Conservation (phyloP, 495 filamentous ascomycete species). For the Penicillium verhagenii region DNA sequence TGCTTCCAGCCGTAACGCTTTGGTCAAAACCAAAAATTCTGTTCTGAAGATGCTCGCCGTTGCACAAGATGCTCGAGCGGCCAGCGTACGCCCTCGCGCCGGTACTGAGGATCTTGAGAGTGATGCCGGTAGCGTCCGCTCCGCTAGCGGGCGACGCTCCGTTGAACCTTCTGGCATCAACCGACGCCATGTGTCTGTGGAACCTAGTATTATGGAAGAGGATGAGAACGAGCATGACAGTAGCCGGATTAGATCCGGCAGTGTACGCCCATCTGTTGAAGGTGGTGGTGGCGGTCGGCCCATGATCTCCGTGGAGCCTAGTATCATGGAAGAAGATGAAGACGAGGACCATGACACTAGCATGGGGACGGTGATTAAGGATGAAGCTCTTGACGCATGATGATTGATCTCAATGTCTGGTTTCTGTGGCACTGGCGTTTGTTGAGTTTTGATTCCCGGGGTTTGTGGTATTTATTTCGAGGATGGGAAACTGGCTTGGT, state of each 20-base stretch:
- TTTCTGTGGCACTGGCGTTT: constrained; percentile 1
- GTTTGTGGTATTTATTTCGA: neutral
- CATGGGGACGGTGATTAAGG: constrained; percentile 45
- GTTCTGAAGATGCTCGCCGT: constrained; percentile 48
- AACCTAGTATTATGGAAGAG: constrained; percentile 51
- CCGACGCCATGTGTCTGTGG: constrained; percentile 38
- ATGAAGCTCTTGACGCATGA: constrained; percentile 44
- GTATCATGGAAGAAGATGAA: constrained; percentile 50
- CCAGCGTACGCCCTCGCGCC: constrained; percentile 34
- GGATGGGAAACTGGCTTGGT: neutral
- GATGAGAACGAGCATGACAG: constrained; percentile 40
- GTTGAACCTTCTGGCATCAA: constrained; percentile 32
- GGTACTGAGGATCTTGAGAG: constrained; percentile 39
- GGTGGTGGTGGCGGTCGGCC: constrained; percentile 11
- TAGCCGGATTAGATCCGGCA: constrained; percentile 21
- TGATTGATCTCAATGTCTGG: constrained; percentile 21
- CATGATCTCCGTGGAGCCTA: constrained; percentile 29
- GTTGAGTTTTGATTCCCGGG: constrained; percentile 2
- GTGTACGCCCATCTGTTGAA: constrained; percentile 22
- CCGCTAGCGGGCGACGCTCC: constrained; percentile 40
- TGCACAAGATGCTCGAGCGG: constrained; percentile 34
- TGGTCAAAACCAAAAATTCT: constrained; percentile 74
- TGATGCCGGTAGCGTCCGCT: constrained; percentile 36
- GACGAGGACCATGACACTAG: constrained; percentile 56
- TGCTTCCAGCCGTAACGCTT: constrained; percentile 68